phyloP scores from a whole-genome alignment of 2,329 filamentous ascomycete genomes.

The Monosporascus sp. region DNA sequence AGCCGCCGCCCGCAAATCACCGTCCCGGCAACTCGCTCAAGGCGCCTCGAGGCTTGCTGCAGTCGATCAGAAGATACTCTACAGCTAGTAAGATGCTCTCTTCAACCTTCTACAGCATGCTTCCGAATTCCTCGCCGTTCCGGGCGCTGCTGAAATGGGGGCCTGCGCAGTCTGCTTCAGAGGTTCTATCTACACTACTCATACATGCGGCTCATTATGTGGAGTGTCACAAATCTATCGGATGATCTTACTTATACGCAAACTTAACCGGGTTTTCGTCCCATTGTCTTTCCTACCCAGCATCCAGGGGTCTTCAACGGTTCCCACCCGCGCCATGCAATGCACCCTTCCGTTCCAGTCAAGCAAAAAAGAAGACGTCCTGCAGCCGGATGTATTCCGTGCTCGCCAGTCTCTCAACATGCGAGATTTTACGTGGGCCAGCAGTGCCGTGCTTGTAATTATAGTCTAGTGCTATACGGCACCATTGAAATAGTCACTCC shows the following conservation, averaged over 20 bases:
- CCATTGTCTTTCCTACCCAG: neutral
- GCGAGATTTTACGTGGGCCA: neutral
- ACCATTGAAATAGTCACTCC: neutral
- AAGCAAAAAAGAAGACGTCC: neutral
- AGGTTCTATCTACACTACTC: neutral
- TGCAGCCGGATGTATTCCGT: neutral
- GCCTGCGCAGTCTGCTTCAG: neutral
- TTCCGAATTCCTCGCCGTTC: neutral
- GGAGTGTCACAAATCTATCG: neutral
- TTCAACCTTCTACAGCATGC: neutral
- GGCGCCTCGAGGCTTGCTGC: neutral
- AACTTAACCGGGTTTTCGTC: neutral
- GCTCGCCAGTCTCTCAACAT: neutral
- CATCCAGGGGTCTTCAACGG: neutral
- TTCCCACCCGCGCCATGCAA: neutral
- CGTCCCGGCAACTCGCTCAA: neutral
- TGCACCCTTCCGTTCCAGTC: neutral
- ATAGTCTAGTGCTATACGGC: neutral
- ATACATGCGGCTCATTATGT: neutral
- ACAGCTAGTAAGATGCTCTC: neutral
- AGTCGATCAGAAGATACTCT: neutral
- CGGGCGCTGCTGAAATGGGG: neutral
- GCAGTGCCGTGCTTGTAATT: neutral
- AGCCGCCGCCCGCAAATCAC: neutral
- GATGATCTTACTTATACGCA: neutral